Evolutionary conservation across 768 basidiomycete species (phyloP).

Genomic region (Termitomyces titanicus): DNA sequence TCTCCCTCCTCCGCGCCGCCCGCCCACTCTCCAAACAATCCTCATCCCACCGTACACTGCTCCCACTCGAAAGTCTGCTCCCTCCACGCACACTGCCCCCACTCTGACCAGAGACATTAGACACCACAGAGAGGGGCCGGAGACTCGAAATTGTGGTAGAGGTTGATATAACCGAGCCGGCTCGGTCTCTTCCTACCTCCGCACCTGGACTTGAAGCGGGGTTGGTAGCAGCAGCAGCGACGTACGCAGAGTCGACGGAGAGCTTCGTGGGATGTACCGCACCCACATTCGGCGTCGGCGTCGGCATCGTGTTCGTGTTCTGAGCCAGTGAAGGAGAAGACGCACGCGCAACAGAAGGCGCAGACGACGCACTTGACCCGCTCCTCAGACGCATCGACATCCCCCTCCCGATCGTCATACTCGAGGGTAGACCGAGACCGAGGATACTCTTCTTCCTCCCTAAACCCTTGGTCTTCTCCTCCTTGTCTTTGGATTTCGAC

Average conservation of each 20-base stretch:
- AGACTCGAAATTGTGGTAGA: constrained; percentile 39
- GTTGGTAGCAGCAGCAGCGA: neutral
- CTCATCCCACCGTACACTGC: constrained; percentile 52
- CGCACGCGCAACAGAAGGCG: constrained; percentile 13
- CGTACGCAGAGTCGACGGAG: constrained; percentile 32
- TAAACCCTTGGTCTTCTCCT: constrained; percentile 31
- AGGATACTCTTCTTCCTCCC: constrained; percentile 62
- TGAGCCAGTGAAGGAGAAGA: constrained; percentile 1
- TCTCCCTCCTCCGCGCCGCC: constrained; percentile 30
- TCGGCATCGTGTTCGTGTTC: neutral
- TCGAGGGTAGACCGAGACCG: constrained; percentile 57
- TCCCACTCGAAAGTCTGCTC: constrained; percentile 26
- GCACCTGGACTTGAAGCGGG: no score
- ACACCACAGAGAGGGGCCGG: constrained; percentile 23
- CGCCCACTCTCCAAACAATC: constrained; percentile 39
- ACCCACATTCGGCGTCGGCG: no score
- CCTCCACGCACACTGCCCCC: neutral
- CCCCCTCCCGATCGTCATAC: neutral
- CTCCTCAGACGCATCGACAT: constrained; percentile 37
- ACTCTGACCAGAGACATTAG: neutral
- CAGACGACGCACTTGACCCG: constrained; percentile 33
- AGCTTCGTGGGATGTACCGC: constrained; percentile 21
- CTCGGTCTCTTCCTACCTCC: constrained; percentile 24
- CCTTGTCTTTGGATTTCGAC: constrained; percentile 19
- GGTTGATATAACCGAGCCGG: constrained; percentile 31